A percentile compares a stretch with the other conserved stretches of the same genome.
Evolutionary conservation across 306 rosid species (phyloP).

Genomic region (Malus domestica): DNA sequence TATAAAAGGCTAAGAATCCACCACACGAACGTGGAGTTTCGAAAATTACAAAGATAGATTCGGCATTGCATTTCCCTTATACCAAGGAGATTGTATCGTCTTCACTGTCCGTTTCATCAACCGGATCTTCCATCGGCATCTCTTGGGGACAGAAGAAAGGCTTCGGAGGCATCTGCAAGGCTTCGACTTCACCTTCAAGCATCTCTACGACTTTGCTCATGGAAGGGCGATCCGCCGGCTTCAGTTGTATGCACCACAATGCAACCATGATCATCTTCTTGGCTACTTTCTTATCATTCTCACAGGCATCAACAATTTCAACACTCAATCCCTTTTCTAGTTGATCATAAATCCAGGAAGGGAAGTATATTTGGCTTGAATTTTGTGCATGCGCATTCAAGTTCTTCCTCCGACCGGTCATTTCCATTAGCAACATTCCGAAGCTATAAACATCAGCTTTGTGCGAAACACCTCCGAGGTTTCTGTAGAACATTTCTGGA

Average conservation of each 20-base stretch:
- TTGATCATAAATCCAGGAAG: conserved; percentile 7
- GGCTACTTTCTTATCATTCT: not conserved
- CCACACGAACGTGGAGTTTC: not conserved
- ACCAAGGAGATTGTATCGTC: not conserved
- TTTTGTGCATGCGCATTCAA: not conserved
- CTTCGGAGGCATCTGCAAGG: conserved; percentile 22
- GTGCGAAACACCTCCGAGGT: not conserved
- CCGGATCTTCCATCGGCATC: not conserved
- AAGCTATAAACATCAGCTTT: conserved; percentile 14
- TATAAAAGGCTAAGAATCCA: not conserved
- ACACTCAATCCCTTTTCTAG: not conserved
- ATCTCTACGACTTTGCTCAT: conserved; percentile 25
- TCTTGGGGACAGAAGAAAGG: conserved; percentile 12
- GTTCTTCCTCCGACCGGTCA: conserved; percentile 6
- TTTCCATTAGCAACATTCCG: conserved; percentile 9
- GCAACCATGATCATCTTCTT: conserved; percentile 26
- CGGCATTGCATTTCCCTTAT: not conserved
- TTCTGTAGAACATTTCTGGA: conserved; percentile 7
- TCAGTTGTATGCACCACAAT: conserved; percentile 34
- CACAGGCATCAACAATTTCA: not conserved
- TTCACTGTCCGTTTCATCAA: not conserved
- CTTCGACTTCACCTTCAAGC: conserved; percentile 17
- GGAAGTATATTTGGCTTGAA: conserved; percentile 7
- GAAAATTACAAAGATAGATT: not conserved
- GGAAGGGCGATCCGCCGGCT: conserved; percentile 25